Conservation (phyloP, 139 green algal genomes). For the Chlorella sp. region DNA sequence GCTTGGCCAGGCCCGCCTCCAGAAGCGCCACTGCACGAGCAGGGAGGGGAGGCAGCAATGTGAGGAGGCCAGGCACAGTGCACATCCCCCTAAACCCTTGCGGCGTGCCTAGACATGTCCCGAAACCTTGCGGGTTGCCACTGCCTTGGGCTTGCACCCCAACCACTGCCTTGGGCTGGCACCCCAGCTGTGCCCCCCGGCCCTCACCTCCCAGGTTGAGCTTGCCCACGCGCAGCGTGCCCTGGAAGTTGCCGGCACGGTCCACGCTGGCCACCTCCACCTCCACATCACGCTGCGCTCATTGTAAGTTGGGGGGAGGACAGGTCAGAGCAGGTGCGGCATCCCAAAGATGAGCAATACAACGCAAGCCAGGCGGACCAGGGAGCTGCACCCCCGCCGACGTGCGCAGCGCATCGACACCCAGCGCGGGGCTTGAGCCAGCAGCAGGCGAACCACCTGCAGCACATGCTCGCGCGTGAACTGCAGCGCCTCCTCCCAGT, state of each 20-base stretch:
- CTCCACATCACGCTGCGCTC: constrained; percentile 72
- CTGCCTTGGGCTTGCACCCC: too few species aligned
- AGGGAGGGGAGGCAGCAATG: constrained; percentile 9
- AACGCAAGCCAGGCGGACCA: too few species aligned
- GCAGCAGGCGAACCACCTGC: too few species aligned
- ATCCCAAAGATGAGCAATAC: too few species aligned
- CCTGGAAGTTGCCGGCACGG: constrained; percentile 95
- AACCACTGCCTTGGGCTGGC: neutral
- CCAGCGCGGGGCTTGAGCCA: too few species aligned
- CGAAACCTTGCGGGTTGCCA: too few species aligned
- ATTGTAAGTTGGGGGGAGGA: neutral
- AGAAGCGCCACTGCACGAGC: constrained; percentile 82
- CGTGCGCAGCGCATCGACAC: too few species aligned
- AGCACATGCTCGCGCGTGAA: constrained; percentile 83
- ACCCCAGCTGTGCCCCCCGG: neutral
- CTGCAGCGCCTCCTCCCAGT: constrained; percentile 80
- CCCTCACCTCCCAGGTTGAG: constrained; percentile 24
- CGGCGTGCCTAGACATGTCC: too few species aligned
- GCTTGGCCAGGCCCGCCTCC: constrained; percentile 74
- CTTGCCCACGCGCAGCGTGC: constrained; percentile 54
- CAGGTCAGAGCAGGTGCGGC: neutral
- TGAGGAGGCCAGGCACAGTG: neutral
- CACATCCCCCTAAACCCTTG: too few species aligned
- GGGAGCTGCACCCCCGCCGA: too few species aligned
- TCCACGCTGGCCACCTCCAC: constrained; percentile 81